Base-by-base conservation (phyloP, 306 rosid species). In the Phaseolus lunatus region DNA sequence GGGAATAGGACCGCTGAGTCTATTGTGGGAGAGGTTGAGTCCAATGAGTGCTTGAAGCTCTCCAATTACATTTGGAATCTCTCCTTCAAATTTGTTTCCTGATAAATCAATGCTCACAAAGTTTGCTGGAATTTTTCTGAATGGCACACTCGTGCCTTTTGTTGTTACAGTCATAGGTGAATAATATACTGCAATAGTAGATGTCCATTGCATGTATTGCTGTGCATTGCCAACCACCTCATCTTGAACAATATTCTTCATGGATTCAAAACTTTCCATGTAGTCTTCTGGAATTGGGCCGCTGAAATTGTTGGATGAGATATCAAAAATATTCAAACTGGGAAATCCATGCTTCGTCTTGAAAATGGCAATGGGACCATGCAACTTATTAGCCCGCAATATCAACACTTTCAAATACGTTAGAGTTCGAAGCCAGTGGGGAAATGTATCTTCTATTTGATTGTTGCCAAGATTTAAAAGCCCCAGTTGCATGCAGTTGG, bases 401-500 rank as follows among this genome's bases (percentile, higher is more conserved):
- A 44, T 1, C 49, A 44, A 44, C 1, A 44, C 5, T 3, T 0
- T 0, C 16, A 88, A 78, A 8, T 19, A 0, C 8, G 68, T 57
- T 1, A 84, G 77, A 3, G 67, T 26, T 2, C 58, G 81, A 62
- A 88, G 68, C 89, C 87, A 84, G 15, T 29, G 0, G 9, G 85
- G 89, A 77, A 84, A 88, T 9, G 33, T 22, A 9, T 80, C 88
- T 9, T 41, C 16, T 1, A 86, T 35, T 5, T 35, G 24, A 65
- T 86, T 88, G 22, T 43, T 31, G 19, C 89, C 89, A 8, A 88
- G 5, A 59, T 86, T 76, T 6, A 88, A 27, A 75, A 82, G n/a
- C 50, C 53, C 19, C 5, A 88, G 16, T 0, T 3, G 0, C 0
- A 0, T 11, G 29, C 90, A 84, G 0, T 41, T 6, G 5, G 67